Base-by-base conservation (phyloP, 352 stramenopile species). In the Elongisporangium undulatum region DNA sequence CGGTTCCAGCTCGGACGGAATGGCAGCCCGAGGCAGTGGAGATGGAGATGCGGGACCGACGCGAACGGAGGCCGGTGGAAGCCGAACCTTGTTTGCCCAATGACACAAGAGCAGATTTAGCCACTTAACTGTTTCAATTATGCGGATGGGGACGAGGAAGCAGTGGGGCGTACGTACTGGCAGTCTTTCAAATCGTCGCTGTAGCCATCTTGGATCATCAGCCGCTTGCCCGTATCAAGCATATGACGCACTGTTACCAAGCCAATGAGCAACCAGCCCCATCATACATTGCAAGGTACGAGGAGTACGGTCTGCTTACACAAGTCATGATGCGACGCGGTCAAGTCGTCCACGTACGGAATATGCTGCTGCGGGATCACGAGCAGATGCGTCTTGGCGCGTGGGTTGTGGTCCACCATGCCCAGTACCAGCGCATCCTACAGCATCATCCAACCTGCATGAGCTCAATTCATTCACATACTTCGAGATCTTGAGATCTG, bases 41-140 rank as follows among this genome's bases (percentile, higher is more conserved):
- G 61, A 49, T 92, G 82, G 24, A 92, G 58, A 51, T 92, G 82
- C n/a, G 73, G 66, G 15, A 92, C 74, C 0, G 82, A 92, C 6
- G 79, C 72, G 59, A 90, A 92, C 26, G 77, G 80, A 19, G 77
- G 77, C 15, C 72, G 75, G 54, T 92, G 82, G 66, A 92, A 92
- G 34, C 82, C 82, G 29, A 92, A 64, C 59, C 82, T n/a, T 92
- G 29, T 20, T 49, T 20, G 53, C 19, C 9, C 26, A 56, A 56
- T 19, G 21, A 51, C 2, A 24, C 49, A 29, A 26, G 38, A 39
- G 0, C 13, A 4, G n/a, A 8, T 29, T 45, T 2, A 38, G 53
- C 21, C 26, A 20, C 15, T 22, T 19, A 41, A 10, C 55, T 7
- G 2, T 34, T 8, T 4, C 19, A n/a, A n/a, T n/a, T 39, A 13